A percentile compares a stretch with the other conserved stretches of the same genome.
phyloP scores from a whole-genome alignment of 306 rosid genomes.

The Rubus parviflorus region DNA sequence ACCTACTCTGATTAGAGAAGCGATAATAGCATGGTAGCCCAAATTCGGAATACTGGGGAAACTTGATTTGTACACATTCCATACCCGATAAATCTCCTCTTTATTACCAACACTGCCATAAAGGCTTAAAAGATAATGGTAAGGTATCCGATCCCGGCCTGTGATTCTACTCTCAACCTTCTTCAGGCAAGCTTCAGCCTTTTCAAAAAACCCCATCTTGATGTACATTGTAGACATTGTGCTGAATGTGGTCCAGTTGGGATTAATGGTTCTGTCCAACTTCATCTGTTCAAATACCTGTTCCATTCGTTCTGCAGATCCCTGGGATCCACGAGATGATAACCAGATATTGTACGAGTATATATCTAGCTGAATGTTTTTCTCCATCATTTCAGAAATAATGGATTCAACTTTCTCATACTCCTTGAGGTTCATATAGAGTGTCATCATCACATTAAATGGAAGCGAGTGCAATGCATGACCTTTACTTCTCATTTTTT shows the following conservation, averaged over 20 bases:
- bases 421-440: conserved; percentile 80
- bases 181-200: conserved; percentile 80
- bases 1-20: conserved; percentile 67
- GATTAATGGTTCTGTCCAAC: conserved; percentile 55
- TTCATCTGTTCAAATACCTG: conserved; percentile 76
- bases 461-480: conserved; percentile 68
- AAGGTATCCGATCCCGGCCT: conserved; percentile 83
- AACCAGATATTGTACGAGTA: conserved; percentile 93
- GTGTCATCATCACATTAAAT: conserved; percentile 95
- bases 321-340: conserved; percentile 80
- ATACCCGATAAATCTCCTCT: conserved; percentile 78
- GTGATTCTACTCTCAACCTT: conserved; percentile 70
- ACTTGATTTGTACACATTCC: conserved; percentile 65
- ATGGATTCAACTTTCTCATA: conserved; percentile 68
- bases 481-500: conserved; percentile 67
- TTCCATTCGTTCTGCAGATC: conserved; percentile 73
- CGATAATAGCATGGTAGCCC: conserved; percentile 81
- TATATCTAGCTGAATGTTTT: conserved; percentile 60
- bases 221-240: conserved; percentile 88
- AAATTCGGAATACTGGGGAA: conserved; percentile 79
- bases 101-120: conserved; percentile 76
- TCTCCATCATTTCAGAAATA: conserved; percentile 79
- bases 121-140: conserved; percentile 82
- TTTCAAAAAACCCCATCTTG: conserved; percentile 66
- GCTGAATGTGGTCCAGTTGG: conserved; percentile 93